Evolutionary conservation across 2,329 filamentous ascomycete species (phyloP), one percentile per base, ranked within the genome.

Genomic region (Alternaria postmessia): DNA sequence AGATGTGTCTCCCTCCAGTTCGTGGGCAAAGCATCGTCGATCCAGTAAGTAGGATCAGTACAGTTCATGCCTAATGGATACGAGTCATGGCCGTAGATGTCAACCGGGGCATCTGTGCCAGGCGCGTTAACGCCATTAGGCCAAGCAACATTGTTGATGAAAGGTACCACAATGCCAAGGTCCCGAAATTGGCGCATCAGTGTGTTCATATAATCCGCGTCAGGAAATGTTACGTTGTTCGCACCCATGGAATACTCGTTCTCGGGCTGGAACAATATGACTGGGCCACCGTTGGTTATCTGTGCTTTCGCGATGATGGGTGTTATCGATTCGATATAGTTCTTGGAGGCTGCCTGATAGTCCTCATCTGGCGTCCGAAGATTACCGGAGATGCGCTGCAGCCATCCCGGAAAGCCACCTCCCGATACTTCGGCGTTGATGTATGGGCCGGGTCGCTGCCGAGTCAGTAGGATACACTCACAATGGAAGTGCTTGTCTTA

Each of bases 351-450:
- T 36, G 84, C 79, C 5, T 92, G 79, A 63, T 86, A 94, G 5
- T 83, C 86, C 1, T 83, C 79, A 36, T 87, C 86, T 44, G 81
- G 81, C 0, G 89, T 91, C 54, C 91, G 84, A 34, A 92, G 78
- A 0, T 82, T 82, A 0, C 85, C 90, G 41, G 84, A 84, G 11
- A 89, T 80, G 8, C 90, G 83, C 72, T 90, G 87, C 18, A 93
- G 73, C 91, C 91, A 94, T 1, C 91, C 91, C 0, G 92, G 91
- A 63, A 91, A 93, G 0, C 91, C 91, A 48, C 92, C 91, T 0
- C 91, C 91, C 5, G 86, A 87, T 0, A 84, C 86, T 75, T 94
- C 91, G 1, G 91, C 91, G 69, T 93, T 92, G 79, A 93, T 91
- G 54, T 92, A 92, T 0, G 89, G 89, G 0, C 90, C 88, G 0